Conservation (phyloP, 176 grass and related monocot genomes). For the Coix lacrymajobi region DNA sequence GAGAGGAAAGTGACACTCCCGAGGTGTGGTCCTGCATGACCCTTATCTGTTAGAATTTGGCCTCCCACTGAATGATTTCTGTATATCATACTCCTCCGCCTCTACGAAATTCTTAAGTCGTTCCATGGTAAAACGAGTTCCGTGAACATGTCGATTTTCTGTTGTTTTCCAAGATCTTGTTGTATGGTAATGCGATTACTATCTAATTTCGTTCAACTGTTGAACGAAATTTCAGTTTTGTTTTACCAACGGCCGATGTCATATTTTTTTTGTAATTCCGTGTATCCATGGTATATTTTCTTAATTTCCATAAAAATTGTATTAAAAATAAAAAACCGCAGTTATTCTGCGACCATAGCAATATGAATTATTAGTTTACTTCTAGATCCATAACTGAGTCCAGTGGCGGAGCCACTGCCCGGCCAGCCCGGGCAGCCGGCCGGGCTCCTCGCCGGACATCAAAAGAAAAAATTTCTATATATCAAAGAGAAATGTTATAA, state of each 20-base stretch:
- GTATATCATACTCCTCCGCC: neutral
- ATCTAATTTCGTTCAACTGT: neutral
- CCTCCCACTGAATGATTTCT: neutral
- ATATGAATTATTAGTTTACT: constrained; percentile 10
- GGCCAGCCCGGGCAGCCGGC: too few species aligned
- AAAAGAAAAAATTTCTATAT: too few species aligned
- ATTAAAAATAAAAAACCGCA: neutral
- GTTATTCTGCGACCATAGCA: constrained; percentile 2
- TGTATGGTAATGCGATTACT: neutral
- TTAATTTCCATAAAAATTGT: neutral
- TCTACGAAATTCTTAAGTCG: neutral
- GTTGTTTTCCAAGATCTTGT: neutral
- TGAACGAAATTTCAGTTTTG: neutral
- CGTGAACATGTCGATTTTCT: neutral
- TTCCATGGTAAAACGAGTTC: neutral
- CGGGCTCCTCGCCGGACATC: too few species aligned
- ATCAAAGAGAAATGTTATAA: too few species aligned
- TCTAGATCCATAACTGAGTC: constrained; percentile 14
- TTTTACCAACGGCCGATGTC: neutral
- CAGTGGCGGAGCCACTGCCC: too few species aligned
- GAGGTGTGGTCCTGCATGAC: neutral
- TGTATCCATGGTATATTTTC: neutral
- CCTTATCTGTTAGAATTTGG: neutral
- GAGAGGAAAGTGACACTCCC: neutral
- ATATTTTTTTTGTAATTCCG: neutral